Conservation (phyloP, 208 protist genomes). For the Herpetomonas tarakana region DNA sequence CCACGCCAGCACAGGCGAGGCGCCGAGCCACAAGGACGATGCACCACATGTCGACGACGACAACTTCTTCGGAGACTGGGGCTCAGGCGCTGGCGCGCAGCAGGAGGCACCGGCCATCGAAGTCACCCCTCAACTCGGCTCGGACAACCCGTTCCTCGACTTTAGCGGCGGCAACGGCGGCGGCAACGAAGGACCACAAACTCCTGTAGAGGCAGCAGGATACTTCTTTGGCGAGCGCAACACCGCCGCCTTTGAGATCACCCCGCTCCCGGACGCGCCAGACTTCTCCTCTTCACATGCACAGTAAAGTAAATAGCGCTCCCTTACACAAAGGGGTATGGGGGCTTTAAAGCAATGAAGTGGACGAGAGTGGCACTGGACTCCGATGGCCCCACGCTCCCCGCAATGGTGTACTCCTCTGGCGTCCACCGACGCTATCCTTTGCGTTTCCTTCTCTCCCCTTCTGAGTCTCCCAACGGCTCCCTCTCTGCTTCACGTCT, state of each 20-base stretch:
- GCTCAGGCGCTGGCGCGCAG: background rate
- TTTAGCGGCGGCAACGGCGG: background rate
- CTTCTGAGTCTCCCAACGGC: no score
- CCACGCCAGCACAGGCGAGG: background rate
- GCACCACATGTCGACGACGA: background rate
- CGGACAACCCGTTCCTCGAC: background rate
- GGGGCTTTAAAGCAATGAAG: no score
- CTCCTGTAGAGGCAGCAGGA: background rate
- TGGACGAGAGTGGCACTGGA: no score
- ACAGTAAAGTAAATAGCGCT: background rate
- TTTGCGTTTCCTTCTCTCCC: no score
- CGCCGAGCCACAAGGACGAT: background rate
- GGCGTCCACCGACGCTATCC: no score
- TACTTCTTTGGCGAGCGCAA: conserved; percentile 10
- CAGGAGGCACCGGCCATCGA: background rate
- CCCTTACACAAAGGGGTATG: no score
- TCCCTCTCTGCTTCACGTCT: no score
- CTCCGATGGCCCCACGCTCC: no score
- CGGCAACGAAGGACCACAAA: background rate
- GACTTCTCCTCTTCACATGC: background rate
- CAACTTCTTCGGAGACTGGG: conserved; percentile 2
- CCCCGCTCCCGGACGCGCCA: background rate
- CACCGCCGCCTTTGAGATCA: background rate
- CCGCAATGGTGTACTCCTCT: no score
- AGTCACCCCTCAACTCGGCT: background rate